These are phyloP conservation scores for Anethum foeniculum DNA, from an alignment of 140 eudicot genomes.

Conservation along the genomic window DNA sequence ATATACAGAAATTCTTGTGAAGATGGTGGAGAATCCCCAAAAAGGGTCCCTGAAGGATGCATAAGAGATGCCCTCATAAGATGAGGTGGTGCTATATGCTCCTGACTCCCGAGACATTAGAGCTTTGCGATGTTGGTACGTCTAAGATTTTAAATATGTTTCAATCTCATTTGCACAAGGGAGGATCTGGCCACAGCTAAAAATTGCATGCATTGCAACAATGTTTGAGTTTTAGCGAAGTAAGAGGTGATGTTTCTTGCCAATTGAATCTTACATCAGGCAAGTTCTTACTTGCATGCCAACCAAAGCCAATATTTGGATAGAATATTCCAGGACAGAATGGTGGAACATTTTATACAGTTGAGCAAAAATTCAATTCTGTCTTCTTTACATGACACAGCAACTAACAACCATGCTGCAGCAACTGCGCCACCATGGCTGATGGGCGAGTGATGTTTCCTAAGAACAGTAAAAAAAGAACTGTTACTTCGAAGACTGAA, in stretches of 20 bases:
- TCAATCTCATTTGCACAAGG: constrained; percentile 29
- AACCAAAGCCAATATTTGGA: too few species aligned
- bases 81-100: constrained; percentile 25
- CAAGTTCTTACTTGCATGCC: too few species aligned
- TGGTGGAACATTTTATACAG: too few species aligned
- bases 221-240: constrained; percentile 32
- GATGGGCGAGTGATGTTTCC: constrained; percentile 57
- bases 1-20: constrained; percentile 70
- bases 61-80: constrained; percentile 24
- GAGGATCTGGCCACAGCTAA: constrained; percentile 21
- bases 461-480: constrained; percentile 71
- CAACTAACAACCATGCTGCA: constrained; percentile 23
- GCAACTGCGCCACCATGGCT: constrained; percentile 27
- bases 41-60: constrained; percentile 4
- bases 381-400: constrained; percentile 30
- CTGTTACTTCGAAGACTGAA: constrained; percentile 16
- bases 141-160: constrained; percentile 48
- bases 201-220: constrained; percentile 24
- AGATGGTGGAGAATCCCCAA: constrained; percentile 45
- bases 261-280: too few species aligned
- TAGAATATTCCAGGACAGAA: too few species aligned
- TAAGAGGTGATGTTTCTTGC: neutral
- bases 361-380: constrained; percentile 37
- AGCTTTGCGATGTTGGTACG: constrained; percentile 67
- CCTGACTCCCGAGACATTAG: constrained; percentile 38